Conservation (phyloP, 768 basidiomycete species). For the Mycena floridula region DNA sequence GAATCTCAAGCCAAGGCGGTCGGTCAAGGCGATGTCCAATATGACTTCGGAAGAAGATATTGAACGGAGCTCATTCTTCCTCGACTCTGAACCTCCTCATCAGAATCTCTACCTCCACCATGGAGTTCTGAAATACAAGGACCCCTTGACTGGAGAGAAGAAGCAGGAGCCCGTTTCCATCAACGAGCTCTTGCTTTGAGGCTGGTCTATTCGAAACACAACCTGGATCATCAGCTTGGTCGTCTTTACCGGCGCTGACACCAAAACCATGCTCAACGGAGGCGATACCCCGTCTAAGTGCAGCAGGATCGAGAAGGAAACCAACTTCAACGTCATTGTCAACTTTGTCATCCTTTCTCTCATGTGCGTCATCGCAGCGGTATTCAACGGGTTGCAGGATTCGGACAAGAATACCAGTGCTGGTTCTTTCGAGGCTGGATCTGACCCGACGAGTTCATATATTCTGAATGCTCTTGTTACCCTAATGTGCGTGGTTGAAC, state of each 20-base stretch:
- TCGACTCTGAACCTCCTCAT: conserved; percentile 92
- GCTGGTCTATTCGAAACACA: conserved; percentile 86
- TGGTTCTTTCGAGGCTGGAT: conserved; percentile 61
- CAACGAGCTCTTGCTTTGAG: conserved; percentile 89
- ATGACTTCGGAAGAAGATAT: conserved; percentile 86
- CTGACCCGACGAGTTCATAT: conserved; percentile 55
- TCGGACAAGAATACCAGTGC: conserved; percentile 58
- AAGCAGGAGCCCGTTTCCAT: conserved; percentile 75
- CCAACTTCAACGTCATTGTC: conserved; percentile 95
- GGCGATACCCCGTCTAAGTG: conserved; percentile 97
- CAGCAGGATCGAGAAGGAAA: conserved; percentile 96
- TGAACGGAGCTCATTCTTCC: conserved; percentile 77
- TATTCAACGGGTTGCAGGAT: conserved; percentile 72
- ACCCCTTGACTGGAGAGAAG: conserved; percentile 40
- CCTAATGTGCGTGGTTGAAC: conserved; percentile 74
- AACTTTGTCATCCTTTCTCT: conserved; percentile 76
- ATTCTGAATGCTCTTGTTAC: conserved; percentile 80
- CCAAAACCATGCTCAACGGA: conserved; percentile 89
- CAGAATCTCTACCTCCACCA: conserved; percentile 91
- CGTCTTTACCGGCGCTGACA: conserved; percentile 88
- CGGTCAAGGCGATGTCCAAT: conserved; percentile 66
- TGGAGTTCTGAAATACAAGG: conserved; percentile 73
- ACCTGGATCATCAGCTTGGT: conserved; percentile 92
- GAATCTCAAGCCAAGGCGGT: conserved; percentile 83
- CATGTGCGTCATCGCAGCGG: conserved; percentile 74